Conservation (phyloP, 495 filamentous ascomycete genomes). For the Clavariopsis aquatica region DNA sequence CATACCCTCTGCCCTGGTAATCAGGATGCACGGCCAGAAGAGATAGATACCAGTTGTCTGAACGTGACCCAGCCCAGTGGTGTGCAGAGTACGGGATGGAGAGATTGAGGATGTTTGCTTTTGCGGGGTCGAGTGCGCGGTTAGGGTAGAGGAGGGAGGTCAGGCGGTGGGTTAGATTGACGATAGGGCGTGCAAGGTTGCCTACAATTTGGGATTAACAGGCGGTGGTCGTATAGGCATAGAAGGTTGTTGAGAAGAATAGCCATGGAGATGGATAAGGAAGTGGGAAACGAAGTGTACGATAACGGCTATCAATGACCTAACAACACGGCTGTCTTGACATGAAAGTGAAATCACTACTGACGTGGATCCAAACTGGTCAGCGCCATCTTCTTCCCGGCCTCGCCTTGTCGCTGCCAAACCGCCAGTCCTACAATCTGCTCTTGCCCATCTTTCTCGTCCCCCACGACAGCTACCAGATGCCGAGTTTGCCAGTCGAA, state of each 20-base stretch:
- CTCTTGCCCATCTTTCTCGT: constrained; percentile 23
- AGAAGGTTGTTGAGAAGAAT: neutral
- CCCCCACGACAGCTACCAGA: constrained; percentile 1
- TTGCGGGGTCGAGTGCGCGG: constrained; percentile 18
- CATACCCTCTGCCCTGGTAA: constrained; percentile 23
- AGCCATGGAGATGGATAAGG: neutral
- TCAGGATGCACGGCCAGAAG: constrained; percentile 28
- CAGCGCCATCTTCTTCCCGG: constrained; percentile 17
- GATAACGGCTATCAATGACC: neutral
- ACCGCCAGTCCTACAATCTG: constrained; percentile 24
- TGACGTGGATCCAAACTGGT: constrained; percentile 21
- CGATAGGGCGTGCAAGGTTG: neutral
- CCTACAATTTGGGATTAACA: neutral
- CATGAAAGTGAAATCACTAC: constrained; percentile 7
- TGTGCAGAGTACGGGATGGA: constrained; percentile 14
- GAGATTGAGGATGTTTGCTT: constrained; percentile 2
- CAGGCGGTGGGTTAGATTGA: neutral
- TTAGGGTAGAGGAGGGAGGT: constrained; percentile 16
- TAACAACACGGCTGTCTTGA: neutral
- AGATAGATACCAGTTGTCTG: constrained; percentile 22
- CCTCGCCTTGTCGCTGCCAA: constrained; percentile 25
- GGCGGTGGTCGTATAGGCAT: neutral
- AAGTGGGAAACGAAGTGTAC: neutral
- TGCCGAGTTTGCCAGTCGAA: constrained; percentile 19
- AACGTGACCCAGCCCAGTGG: constrained; percentile 19